Percentiles rank a stretch among this genome's conserved stretches.
phyloP scores from a whole-genome alignment of 768 basidiomycete species.

The Tylopilus intermedius region DNA sequence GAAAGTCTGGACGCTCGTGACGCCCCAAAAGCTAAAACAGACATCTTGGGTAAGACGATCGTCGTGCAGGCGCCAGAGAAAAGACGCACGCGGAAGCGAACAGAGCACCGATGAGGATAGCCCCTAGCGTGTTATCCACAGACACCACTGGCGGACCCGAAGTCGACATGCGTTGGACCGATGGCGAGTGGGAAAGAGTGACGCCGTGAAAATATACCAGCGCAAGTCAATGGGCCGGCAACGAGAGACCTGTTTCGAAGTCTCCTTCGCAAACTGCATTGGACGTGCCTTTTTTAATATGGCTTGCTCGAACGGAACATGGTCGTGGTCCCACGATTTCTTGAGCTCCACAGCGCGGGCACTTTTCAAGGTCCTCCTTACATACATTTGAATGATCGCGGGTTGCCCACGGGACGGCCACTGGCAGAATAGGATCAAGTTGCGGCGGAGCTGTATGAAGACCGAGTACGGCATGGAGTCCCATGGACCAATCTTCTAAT shows the following conservation, averaged over 20 bases:
- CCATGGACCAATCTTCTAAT: too few relatives aligned
- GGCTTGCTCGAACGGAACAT: too few relatives aligned
- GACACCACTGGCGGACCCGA: conserved; percentile 3
- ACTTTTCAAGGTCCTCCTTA: too few relatives aligned
- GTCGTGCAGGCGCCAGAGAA: not conserved
- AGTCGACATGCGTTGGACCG: conserved; percentile 9
- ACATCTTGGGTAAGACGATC: not conserved
- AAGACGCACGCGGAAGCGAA: conserved; percentile 46
- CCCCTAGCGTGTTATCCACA: conserved; percentile 44
- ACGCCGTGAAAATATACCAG: not conserved
- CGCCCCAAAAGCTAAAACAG: conserved; percentile 48
- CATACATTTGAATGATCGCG: too few relatives aligned
- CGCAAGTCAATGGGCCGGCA: not conserved
- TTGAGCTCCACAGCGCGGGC: too few relatives aligned
- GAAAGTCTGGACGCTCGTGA: conserved; percentile 52
- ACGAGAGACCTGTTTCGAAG: not conserved
- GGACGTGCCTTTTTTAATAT: too few relatives aligned
- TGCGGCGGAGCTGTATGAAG: too few relatives aligned
- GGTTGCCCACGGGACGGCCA: too few relatives aligned
- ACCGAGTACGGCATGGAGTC: too few relatives aligned
- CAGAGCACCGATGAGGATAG: conserved; percentile 50
- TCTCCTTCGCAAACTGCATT: too few relatives aligned
- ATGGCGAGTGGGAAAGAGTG: not conserved
- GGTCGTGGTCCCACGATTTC: too few relatives aligned
- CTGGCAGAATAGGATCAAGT: too few relatives aligned